A percentile compares a stretch with the other conserved stretches of the same genome.
Evolutionary conservation across 2,329 filamentous ascomycete species (phyloP).

Genomic region (Talaromyces sp.): DNA sequence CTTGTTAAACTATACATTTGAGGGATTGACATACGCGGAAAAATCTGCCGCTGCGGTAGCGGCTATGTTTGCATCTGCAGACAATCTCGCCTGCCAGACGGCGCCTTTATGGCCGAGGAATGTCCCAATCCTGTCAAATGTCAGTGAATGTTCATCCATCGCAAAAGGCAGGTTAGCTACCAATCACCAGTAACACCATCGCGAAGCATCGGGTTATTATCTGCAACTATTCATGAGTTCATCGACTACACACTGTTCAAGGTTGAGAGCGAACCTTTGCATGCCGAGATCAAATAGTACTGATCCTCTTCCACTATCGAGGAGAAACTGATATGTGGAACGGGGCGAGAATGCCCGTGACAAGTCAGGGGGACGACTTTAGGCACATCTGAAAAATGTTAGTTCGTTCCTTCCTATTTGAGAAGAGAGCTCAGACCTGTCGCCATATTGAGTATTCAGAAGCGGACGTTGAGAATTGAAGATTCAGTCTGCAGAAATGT

Average conservation of each 20-base stretch:
- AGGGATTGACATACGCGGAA: slow-evolving; percentile 65
- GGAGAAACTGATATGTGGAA: slow-evolving; percentile 89
- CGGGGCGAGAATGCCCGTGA: slow-evolving; percentile 88
- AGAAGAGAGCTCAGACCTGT: not conserved
- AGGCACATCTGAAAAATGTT: slow-evolving; percentile 36
- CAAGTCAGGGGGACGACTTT: slow-evolving; percentile 84
- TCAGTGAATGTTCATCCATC: slow-evolving; percentile 5
- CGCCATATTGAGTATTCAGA: slow-evolving; percentile 4
- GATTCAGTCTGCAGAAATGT: not conserved
- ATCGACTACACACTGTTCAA: not conserved
- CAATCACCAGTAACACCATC: slow-evolving; percentile 95
- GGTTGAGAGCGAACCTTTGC: slow-evolving; percentile 64
- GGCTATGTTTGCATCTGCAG: slow-evolving; percentile 79
- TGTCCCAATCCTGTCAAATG: slow-evolving; percentile 71
- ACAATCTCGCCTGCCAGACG: slow-evolving; percentile 92
- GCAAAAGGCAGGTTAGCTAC: slow-evolving; percentile 44
- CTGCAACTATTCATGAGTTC: slow-evolving; percentile 45
- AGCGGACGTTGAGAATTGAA: not conserved
- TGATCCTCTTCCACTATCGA: slow-evolving; percentile 74
- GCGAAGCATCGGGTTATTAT: slow-evolving; percentile 97
- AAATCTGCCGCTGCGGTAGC: slow-evolving; percentile 96
- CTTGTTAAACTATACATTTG: too few species aligned
- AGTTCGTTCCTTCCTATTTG: not conserved
- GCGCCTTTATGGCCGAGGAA: slow-evolving; percentile 98
- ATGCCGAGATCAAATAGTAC: slow-evolving; percentile 90